Conservation (phyloP, 768 basidiomycete genomes). For the Lactarius sp. region DNA sequence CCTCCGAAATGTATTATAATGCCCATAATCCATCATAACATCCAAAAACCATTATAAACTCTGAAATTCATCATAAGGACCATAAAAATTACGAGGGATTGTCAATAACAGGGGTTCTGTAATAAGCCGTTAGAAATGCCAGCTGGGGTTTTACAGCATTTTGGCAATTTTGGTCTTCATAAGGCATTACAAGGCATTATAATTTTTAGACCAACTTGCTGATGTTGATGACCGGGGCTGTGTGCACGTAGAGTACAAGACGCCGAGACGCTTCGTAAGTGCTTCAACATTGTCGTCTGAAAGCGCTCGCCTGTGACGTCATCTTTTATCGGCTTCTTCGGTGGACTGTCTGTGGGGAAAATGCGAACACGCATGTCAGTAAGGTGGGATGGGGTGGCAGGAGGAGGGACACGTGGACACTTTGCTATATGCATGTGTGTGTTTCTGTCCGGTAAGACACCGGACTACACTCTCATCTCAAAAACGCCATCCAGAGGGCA, state of each 20-base stretch:
- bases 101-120: too few species aligned
- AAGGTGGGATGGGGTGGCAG: neutral
- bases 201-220: too few species aligned
- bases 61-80: too few species aligned
- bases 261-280: conserved; percentile 76
- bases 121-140: too few species aligned
- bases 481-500: neutral
- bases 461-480: neutral
- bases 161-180: too few species aligned
- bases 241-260: conserved; percentile 80
- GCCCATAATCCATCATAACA: too few species aligned
- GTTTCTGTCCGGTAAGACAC: neutral
- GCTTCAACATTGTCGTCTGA: conserved; percentile 98
- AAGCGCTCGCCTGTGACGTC: conserved; percentile 92
- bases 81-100: too few species aligned
- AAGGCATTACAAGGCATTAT: too few species aligned
- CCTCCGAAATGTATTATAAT: too few species aligned
- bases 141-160: too few species aligned
- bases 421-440: neutral
- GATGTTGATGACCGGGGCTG: conserved; percentile 82
- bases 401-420: neutral
- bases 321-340: conserved; percentile 90
- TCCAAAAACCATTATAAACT: too few species aligned
- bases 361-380: neutral
- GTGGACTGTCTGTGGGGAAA: conserved; percentile 57